Base-by-base conservation (phyloP, 1,284 basidiomycete species). In the Ustilago cynodontis region DNA sequence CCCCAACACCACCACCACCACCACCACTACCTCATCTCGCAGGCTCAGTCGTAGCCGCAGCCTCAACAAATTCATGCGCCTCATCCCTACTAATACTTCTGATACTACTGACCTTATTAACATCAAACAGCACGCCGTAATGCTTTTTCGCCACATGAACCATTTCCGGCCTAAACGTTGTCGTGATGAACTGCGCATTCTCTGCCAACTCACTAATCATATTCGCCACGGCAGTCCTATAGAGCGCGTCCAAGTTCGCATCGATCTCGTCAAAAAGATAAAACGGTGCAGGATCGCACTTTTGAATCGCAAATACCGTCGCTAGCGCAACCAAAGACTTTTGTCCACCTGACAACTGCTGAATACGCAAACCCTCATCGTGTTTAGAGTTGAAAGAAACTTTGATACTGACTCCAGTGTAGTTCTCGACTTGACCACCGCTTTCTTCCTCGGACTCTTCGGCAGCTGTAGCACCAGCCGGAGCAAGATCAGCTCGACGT, bases 241-340 rank as follows among this genome's bases (percentile, higher is more conserved):
- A 98, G 88, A 98, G 94, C 6, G 96, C 94, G 82, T 99, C 97
- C 59, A 99, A 89, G 82, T 98, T 98, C 57, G 96, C 96, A 82
- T 99, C 96, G 83, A 98, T 98, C 89, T 99, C 97, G 86, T 99
- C 97, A 85, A 99, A 99, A n/a, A 99, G 89, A 87, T 99, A 99
- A 88, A 99, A 99, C 0, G 97, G 97, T 0, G 97, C 97, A 1
- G 97, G 97, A 84, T 99, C 97, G 86, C 95, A 98, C 87, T 97
- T 98, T 86, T 99, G 97, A 80, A 99, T 99, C 9, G 96, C 95
- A 84, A 99, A 99, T 20, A 99, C 95, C 35, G 94, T 93, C 1
- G 97, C 94, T 29, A 99, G 91, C 0, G 97, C 97, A 4, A 99
- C 97, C 13, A 99, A 89, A 1, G 95, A 95, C 86, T 99, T 99